Evolutionary conservation across 108 stramenopile genomes (phyloP).

Genomic region (Phaeodactylum tricornutum): DNA sequence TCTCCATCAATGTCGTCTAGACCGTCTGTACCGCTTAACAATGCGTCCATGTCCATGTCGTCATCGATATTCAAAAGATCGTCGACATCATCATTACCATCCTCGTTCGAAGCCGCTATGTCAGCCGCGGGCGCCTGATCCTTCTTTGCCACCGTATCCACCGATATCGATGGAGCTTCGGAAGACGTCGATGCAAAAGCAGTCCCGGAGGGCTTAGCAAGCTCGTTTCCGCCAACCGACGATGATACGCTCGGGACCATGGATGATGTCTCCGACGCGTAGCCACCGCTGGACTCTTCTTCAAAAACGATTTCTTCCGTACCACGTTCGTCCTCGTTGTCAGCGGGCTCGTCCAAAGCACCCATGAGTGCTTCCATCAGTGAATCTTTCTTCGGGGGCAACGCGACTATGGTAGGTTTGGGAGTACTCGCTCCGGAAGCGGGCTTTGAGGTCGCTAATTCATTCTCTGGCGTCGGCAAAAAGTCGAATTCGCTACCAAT

Average conservation of each 20-base stretch:
- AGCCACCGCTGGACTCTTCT: background rate
- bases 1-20: conserved; percentile 17
- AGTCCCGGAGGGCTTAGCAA: background rate
- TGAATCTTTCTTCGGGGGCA: conserved; percentile 22
- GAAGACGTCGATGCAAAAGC: background rate
- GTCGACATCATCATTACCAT: conserved; percentile 22
- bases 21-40: conserved; percentile 10
- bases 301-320: conserved; percentile 26
- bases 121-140: background rate
- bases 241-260: background rate
- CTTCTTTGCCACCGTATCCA: background rate
- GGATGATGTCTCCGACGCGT: background rate
- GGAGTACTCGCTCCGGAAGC: conserved; percentile 13
- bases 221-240: background rate
- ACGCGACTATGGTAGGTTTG: conserved; percentile 3
- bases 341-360: conserved; percentile 50
- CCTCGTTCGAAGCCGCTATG: conserved; percentile 4
- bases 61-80: conserved; percentile 50
- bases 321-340: conserved; percentile 34
- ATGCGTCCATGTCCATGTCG: conserved; percentile 32
- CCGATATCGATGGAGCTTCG: background rate
- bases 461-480: conserved; percentile 8
- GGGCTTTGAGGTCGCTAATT: background rate
- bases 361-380: conserved; percentile 54
- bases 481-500: conserved; percentile 75